Conservation (phyloP, 2,329 filamentous ascomycete genomes). For the Pseudofabraea citricarpa region DNA sequence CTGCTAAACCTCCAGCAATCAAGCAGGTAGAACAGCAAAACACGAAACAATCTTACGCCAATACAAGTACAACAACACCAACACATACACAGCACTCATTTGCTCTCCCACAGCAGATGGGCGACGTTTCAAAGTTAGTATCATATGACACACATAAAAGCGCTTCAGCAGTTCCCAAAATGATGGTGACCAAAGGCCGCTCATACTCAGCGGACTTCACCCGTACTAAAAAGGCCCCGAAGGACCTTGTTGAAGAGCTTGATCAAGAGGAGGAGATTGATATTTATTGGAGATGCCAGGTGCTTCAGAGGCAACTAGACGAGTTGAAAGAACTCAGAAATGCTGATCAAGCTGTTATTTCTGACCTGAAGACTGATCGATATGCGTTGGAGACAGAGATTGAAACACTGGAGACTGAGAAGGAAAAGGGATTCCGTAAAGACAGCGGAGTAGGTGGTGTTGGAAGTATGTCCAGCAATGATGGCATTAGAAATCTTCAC, state of each 20-base stretch:
- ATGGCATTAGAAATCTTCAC: constrained; percentile 14
- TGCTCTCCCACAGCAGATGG: constrained; percentile 50
- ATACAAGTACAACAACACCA: constrained; percentile 32
- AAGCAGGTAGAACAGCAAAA: not conserved
- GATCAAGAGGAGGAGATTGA: constrained; percentile 23
- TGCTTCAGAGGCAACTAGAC: not conserved
- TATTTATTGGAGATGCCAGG: not conserved
- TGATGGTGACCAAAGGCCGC: not conserved
- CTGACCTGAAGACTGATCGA: constrained; percentile 1
- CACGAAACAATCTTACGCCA: constrained; percentile 8
- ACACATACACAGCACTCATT: constrained; percentile 53
- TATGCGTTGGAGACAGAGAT: not conserved
- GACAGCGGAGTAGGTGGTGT: not conserved
- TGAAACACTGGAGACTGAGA: not conserved
- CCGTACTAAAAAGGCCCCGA: constrained; percentile 10
- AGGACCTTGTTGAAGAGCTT: constrained; percentile 16
- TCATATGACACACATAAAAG: constrained; percentile 26
- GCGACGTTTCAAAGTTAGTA: constrained; percentile 57
- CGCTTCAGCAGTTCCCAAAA: not conserved
- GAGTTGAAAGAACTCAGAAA: not conserved
- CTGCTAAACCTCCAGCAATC: not conserved
- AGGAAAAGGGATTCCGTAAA: not conserved
- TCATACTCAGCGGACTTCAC: not conserved
- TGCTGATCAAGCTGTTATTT: not conserved
- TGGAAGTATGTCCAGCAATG: not conserved